Evolutionary conservation across 2,329 filamentous ascomycete species (phyloP).

Genomic region (Ceratocystis smalleyi): DNA sequence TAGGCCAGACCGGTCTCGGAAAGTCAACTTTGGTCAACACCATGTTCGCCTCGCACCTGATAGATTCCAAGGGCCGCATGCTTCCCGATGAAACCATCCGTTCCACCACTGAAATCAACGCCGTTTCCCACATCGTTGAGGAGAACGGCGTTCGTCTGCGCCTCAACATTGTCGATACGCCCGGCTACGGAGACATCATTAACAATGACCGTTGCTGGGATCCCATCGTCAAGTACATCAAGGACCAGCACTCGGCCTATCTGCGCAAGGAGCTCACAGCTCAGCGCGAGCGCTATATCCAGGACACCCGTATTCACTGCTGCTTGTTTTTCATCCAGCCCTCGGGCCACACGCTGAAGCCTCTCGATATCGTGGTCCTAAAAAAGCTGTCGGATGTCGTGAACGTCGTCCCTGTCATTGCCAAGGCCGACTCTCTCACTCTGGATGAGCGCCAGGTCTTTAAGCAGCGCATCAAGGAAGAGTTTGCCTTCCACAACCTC

Average conservation of each 20-base stretch:
- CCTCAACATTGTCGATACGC: conserved; percentile 97
- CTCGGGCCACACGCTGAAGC: conserved; percentile 94
- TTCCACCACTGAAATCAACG: conserved; percentile 94
- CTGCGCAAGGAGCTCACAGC: conserved; percentile 98
- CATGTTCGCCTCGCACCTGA: conserved; percentile 98
- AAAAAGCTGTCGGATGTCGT: conserved; percentile 99
- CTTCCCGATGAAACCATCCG: conserved; percentile 84
- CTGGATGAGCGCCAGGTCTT: conserved; percentile 89
- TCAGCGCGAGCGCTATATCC: conserved; percentile 96
- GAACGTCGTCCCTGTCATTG: conserved; percentile 97
- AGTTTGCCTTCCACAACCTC: conserved; percentile 98
- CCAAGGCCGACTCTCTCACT: conserved; percentile 92
- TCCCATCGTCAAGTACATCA: conserved; percentile 99
- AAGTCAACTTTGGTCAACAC: conserved; percentile 99
- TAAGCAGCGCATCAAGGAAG: conserved; percentile 99
- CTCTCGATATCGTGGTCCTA: conserved; percentile 96
- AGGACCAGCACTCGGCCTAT: conserved; percentile 99
- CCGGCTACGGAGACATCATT: conserved; percentile 93
- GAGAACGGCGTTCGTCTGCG: conserved; percentile 96
- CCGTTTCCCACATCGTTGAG: conserved; percentile 96
- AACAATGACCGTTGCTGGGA: conserved; percentile 99
- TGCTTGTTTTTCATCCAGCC: conserved; percentile 99
- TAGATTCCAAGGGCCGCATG: conserved; percentile 95
- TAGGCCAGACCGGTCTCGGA: conserved; percentile 94
- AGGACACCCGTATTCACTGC: conserved; percentile 98